Conservation (phyloP, 2,329 filamentous ascomycete species). For the Fusarium xylarioides region DNA sequence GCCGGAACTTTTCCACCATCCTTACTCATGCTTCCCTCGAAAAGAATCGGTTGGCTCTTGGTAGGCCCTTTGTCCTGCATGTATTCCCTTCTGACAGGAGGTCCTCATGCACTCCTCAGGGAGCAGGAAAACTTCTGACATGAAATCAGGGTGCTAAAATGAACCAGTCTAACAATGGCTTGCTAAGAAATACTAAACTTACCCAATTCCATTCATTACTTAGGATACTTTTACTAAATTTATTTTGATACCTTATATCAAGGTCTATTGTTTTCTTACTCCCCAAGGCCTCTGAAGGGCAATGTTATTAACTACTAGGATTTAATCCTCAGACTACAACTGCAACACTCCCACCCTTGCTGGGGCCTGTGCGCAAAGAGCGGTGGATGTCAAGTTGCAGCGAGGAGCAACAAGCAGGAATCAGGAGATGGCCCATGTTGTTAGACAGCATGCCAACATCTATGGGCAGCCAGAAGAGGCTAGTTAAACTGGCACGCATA, state of each 20-base stretch:
- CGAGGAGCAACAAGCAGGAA: background rate
- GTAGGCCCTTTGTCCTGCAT: background rate
- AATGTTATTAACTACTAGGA: background rate
- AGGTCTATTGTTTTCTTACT: no score
- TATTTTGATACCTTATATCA: no score
- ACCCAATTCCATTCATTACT: background rate
- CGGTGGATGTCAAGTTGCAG: slow-evolving; percentile 24
- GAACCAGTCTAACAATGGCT: background rate
- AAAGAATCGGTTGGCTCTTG: background rate
- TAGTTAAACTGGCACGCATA: slow-evolving; percentile 32
- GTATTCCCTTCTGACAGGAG: background rate
- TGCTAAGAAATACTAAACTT: background rate
- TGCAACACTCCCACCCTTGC: background rate
- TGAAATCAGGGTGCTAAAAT: background rate
- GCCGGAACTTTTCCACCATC: background rate
- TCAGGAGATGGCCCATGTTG: background rate
- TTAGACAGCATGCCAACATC: slow-evolving; percentile 11
- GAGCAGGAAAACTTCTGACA: background rate
- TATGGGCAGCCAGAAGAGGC: background rate
- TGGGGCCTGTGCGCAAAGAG: slow-evolving; percentile 36
- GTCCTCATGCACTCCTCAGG: background rate
- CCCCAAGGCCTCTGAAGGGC: background rate
- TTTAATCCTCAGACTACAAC: background rate
- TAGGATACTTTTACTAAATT: no score
- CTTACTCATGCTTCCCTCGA: background rate